phyloP scores from a whole-genome alignment of 441 rosid genomes.

The Adansonia madagascariensis region DNA sequence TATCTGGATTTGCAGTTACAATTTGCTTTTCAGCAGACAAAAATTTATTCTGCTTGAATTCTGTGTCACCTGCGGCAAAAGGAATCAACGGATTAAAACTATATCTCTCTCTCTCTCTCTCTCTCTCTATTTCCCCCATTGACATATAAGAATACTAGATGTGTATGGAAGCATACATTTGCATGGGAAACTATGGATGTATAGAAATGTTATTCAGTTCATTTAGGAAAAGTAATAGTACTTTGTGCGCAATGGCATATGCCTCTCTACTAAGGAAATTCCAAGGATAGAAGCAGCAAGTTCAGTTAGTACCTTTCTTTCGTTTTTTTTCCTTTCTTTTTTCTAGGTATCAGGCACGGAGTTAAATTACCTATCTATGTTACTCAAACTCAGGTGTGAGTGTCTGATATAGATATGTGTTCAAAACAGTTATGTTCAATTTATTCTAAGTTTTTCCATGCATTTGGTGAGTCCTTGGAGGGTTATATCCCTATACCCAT shows the following conservation, averaged over 20 bases:
- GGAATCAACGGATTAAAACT: slow-evolving; percentile 6
- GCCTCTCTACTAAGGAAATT: neutral
- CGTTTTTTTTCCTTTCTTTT: neutral
- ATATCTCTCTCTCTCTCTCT: neutral
- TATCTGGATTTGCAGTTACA: slow-evolving; percentile 86
- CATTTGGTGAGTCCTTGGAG: no score
- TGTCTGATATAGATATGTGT: no score
- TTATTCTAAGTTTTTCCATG: no score
- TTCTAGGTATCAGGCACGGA: neutral
- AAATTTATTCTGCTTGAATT: slow-evolving; percentile 87
- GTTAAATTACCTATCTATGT: slow-evolving; percentile 45
- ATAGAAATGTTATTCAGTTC: neutral
- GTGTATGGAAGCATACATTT: neutral
- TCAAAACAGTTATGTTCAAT: no score
- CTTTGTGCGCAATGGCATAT: neutral
- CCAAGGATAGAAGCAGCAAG: neutral
- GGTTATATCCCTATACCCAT: no score
- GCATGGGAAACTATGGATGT: neutral
- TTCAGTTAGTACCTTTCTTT: neutral
- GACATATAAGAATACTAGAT: neutral
- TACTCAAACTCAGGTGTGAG: no score
- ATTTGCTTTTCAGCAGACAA: slow-evolving; percentile 82
- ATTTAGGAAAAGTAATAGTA: neutral
- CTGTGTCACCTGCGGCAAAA: slow-evolving; percentile 75
- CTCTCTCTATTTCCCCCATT: neutral